Evolutionary conservation across 441 rosid genomes (phyloP), one percentile per base, ranked within the genome.

Genomic region (Corymbia citriodora): DNA sequence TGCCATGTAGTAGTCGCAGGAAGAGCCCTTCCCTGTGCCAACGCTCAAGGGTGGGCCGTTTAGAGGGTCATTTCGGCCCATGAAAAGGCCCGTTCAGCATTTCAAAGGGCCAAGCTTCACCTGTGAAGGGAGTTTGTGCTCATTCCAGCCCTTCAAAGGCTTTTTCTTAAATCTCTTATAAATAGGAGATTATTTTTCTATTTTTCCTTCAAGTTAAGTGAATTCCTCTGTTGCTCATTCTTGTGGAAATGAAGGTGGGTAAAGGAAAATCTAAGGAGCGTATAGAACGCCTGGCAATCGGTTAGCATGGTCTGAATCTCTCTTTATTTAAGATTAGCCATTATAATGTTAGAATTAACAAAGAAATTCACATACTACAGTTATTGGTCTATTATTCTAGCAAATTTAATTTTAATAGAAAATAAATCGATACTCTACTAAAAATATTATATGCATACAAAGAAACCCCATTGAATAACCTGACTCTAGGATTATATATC

Each of bases 391-490:
- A 29, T 63, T 31, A 57, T 27, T 63, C 6, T 0, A 27, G 31
- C 1, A 12, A 63, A 29, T 0, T 63, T 63, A 63, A 29, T 29
- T 61, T 63, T 63, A 27, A 29, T 29, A 27, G 6, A 59, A 59
- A 29, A 29, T 63, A 29, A 29, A 13, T 63, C 33, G 4, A 13
- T 13, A 29, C 9, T 10, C 70, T 63, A 8, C 33, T 29, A 63
- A 63, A 63, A 29, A 29, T 63, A 59, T 29, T 29, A 29, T 59
- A 63, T 63, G 70, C 70, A 14, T 29, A 29, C 29, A 27, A 33
- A 63, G 70, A 63, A 7, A 63, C 33, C 18, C 70, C 17, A 4
- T 7, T 63, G 70, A 0, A 0, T 0, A 63, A 63, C 29, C 29
- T 27, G 63, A 57, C 6, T 23, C 61, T 57, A 23, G 63, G 13